phyloP scores from a whole-genome alignment of 306 rosid genomes.

The Prunus campanulata region DNA sequence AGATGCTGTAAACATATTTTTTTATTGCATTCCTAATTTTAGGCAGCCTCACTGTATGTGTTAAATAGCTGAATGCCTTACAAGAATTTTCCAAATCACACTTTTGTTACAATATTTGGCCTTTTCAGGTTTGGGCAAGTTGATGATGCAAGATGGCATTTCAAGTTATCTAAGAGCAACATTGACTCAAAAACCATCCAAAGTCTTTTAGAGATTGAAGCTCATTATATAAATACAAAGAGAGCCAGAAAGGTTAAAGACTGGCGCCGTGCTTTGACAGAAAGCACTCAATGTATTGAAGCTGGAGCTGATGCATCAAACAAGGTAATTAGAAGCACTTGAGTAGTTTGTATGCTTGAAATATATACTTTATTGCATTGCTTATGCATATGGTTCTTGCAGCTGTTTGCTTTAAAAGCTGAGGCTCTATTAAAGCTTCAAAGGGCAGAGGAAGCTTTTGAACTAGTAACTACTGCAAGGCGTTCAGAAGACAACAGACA shows the following conservation, averaged over 20 bases:
- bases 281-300: conserved; percentile 9
- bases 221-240: neutral
- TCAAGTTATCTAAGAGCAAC: neutral
- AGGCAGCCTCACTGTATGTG: no score
- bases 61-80: no score
- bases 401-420: conserved; percentile 7
- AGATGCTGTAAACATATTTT: no score
- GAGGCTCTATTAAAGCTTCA: conserved; percentile 9
- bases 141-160: conserved; percentile 11
- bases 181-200: neutral
- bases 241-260: conserved; percentile 5
- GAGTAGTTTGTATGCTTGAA: neutral
- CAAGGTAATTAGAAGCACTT: neutral
- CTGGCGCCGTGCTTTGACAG: neutral
- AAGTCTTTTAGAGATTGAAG: neutral
- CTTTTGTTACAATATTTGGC: neutral
- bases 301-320: conserved; percentile 13
- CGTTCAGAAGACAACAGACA: neutral
- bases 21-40: no score
- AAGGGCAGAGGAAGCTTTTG: conserved; percentile 7
- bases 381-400: neutral
- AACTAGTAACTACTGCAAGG: neutral
- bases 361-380: neutral
- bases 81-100: neutral
- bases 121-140: conserved; percentile 12